Base-by-base conservation (phyloP, 805 yeast species). In the Wickerhamomyces tratensis region DNA sequence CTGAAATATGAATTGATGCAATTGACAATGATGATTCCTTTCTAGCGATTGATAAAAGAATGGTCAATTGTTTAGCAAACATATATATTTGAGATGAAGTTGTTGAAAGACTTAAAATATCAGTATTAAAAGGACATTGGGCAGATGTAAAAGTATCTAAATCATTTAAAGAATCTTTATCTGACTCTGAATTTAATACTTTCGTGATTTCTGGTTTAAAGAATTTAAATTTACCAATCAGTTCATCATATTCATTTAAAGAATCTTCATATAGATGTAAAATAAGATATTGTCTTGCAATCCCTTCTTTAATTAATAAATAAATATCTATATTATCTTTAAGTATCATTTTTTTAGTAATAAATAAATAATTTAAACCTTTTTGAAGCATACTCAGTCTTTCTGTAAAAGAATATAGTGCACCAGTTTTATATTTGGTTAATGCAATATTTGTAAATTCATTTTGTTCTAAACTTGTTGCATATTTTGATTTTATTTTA, bases 231-330 rank as follows among this genome's bases (percentile, higher is more conserved):
- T 11, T 31, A 11, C 34, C n/a, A 25, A 12, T 39, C 6, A 84
- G 50, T 29, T 63, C 65, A 31, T 73, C 71, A 48, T 77, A 81
- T 25, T 72, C 68, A 5, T 56, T 60, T 33, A 81, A 54, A 0
- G 91, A 71, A 41, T 84, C 89, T 27, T 80, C 82, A 26, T 67
- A 59, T 25, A 83, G 68, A 26, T 71, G 69, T 63, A 86, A 67
- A 38, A 72, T 72, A 42, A 72, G 73, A 43, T 76, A 69, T 4
- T 76, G 64, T 31, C 69, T 58, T 0, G 81, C 82, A 37, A 79
- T 56, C 7, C 71, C 69, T 42, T 78, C 76, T 45, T 71, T 70
- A 47, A 67, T 58, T 13, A 65, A 63, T 40, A 74, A 69, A 33
- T 63, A 59, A 7, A 64, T 55, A 6, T 71, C 70, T 49, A 66